Percentiles rank a stretch among this genome's conserved stretches.
phyloP scores from a whole-genome alignment of 257 asterid species.

The Solanum sejunctum region DNA sequence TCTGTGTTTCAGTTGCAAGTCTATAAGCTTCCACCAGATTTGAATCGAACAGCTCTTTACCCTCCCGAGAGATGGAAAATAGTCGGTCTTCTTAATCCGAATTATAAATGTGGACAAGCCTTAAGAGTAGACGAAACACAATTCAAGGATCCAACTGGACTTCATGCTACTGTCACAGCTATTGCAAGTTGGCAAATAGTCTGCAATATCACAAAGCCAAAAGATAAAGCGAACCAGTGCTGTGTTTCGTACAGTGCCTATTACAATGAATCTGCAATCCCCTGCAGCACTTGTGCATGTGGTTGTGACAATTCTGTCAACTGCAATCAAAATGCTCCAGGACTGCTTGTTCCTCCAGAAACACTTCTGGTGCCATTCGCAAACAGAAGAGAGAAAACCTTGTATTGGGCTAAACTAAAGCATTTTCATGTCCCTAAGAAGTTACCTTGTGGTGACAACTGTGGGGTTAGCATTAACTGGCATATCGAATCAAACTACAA shows the following conservation, averaged over 20 bases:
- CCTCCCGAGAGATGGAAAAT: constrained; percentile 90
- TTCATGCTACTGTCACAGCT: constrained; percentile 34
- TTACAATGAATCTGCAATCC: constrained; percentile 52
- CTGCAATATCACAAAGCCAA: constrained; percentile 67
- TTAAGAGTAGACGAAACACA: constrained; percentile 52
- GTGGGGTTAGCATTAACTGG: constrained; percentile 92
- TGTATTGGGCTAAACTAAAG: constrained; percentile 49
- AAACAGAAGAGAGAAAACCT: constrained; percentile 49
- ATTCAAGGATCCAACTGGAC: constrained; percentile 59
- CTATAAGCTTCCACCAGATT: constrained; percentile 77
- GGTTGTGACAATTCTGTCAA: constrained; percentile 34
- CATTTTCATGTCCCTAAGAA: constrained; percentile 27
- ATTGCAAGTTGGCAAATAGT: constrained; percentile 73
- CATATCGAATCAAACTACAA: constrained; percentile 75
- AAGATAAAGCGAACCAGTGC: constrained; percentile 39
- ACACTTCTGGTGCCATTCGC: constrained; percentile 67
- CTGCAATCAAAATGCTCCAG: constrained; percentile 28
- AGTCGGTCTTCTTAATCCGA: constrained; percentile 47
- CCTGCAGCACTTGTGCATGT: constrained; percentile 85
- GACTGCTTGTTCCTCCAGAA: constrained; percentile 51
- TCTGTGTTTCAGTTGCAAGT: constrained; percentile 74
- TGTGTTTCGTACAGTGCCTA: constrained; percentile 84
- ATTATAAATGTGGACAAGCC: constrained; percentile 71
- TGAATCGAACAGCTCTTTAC: constrained; percentile 52
- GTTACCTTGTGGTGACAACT: constrained; percentile 79